These are phyloP conservation scores for Datura wrightii DNA, from an alignment of 257 asterid species.

Conservation along the genomic window DNA sequence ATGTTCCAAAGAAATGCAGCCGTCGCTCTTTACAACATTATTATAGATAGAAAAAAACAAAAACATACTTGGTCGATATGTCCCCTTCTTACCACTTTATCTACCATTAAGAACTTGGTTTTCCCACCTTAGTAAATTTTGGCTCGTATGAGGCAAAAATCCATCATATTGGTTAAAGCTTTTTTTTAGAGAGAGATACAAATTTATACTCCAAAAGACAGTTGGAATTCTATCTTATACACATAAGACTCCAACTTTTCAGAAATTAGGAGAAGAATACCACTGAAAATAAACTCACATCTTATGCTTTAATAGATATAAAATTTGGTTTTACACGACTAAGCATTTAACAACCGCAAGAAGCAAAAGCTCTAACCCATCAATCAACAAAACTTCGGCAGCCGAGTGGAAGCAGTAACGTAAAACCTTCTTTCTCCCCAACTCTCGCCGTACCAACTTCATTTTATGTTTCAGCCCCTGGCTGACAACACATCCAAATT, in stretches of 20 bases:
- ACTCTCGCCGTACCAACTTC: not conserved
- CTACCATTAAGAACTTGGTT: not conserved
- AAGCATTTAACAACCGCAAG: not conserved
- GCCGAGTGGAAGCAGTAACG: constrained; percentile 4
- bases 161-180: not conserved
- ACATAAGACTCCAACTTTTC: not conserved
- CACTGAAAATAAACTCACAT: constrained; percentile 13
- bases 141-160: not conserved
- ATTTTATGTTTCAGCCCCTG: constrained; percentile 56
- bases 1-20: not conserved
- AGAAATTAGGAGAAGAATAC: not conserved
- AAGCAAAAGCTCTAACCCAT: not conserved
- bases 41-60: not conserved
- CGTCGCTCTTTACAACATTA: not conserved
- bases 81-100: not conserved
- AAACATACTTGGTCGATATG: not conserved
- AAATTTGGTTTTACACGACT: constrained; percentile 14
- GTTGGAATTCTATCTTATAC: not conserved
- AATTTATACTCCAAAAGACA: not conserved
- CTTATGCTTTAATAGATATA: constrained; percentile 10
- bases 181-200: not conserved
- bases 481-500: constrained; percentile 78
- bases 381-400: constrained; percentile 26
- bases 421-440: not conserved
- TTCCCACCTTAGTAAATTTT: not conserved